Base-by-base conservation (phyloP, 2,329 filamentous ascomycete species). In the Zarea fungicola region DNA sequence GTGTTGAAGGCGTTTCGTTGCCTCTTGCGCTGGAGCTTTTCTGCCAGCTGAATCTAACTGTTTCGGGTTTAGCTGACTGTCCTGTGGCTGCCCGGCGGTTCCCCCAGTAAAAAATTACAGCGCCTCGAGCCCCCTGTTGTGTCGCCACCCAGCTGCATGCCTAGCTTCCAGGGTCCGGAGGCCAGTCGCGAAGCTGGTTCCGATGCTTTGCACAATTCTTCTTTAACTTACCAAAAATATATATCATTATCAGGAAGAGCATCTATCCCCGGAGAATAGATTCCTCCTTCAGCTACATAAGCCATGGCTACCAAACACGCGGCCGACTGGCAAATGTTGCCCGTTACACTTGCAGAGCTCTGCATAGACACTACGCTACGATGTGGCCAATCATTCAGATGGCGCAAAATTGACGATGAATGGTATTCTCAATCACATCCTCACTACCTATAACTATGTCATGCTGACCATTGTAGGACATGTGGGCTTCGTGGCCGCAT, bases 331-430 rank as follows among this genome's bases (percentile, higher is more conserved):
- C 82, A 82, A 55, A 95, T 88, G 71, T 71, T 99, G 57, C 90
- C 93, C 21, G 73, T 96, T 34, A 87, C 77, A 52, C 71, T 96
- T 28, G 80, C 84, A 4, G 93, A 99, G 64, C 79, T 99, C 4
- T 96, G 89, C 64, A 90, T 99, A 56, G 89, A 96, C 60, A 99
- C 92, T 0, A 96, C 90, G 0, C 73, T 99, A 28, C 84, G 92
- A 54, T 99, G 93, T 65, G 93, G 93, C 4, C 93, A 99, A 66
- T 96, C 92, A 1, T 99, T 99, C 60, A 84, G 92, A 72, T 99
- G 93, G 93, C 85, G 85, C 53, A 90, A 91, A 63, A 81, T 89
- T 42, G 78, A 83, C 36, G 83, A 91, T 64, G 85, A 92, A 74
- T 99, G 93, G 93, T 87, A 59, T 55, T 65, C 6, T n/a, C n/a